phyloP scores from a whole-genome alignment of 768 basidiomycete species.

The Cubamyces lactineus region DNA sequence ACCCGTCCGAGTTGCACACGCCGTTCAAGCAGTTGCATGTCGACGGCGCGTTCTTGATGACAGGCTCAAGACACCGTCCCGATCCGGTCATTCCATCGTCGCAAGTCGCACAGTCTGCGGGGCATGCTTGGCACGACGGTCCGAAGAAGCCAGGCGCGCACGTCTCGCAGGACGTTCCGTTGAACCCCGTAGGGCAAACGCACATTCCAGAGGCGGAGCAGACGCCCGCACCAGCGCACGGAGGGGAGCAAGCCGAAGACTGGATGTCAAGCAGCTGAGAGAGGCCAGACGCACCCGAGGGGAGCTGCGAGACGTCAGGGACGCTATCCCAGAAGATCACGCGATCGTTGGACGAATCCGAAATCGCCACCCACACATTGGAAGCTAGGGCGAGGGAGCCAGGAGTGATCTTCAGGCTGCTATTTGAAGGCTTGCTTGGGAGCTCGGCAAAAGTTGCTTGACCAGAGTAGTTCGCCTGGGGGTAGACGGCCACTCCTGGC shows the following conservation, averaged over 20 bases:
- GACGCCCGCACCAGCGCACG: conserved; percentile 72
- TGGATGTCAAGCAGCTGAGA: conserved; percentile 73
- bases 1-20: conserved; percentile 64
- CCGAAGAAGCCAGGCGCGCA: conserved; percentile 81
- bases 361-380: conserved; percentile 70
- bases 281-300: conserved; percentile 45
- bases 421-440: conserved; percentile 46
- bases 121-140: conserved; percentile 68
- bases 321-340: conserved; percentile 80
- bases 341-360: conserved; percentile 54
- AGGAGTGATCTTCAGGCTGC: conserved; percentile 41
- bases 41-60: conserved; percentile 54
- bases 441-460: conserved; percentile 61
- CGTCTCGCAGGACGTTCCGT: conserved; percentile 77
- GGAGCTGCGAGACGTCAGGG: conserved; percentile 73
- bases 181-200: conserved; percentile 72
- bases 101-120: conserved; percentile 67
- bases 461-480: conserved; percentile 65
- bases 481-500: conserved; percentile 70
- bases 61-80: conserved; percentile 65
- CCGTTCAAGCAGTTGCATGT: conserved; percentile 87
- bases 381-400: conserved; percentile 70
- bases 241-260: conserved; percentile 73
- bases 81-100: conserved; percentile 81
- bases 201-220: conserved; percentile 77